phyloP scores from a whole-genome alignment of 2,329 filamentous ascomycete species.

The Neonectria magnoliae region DNA sequence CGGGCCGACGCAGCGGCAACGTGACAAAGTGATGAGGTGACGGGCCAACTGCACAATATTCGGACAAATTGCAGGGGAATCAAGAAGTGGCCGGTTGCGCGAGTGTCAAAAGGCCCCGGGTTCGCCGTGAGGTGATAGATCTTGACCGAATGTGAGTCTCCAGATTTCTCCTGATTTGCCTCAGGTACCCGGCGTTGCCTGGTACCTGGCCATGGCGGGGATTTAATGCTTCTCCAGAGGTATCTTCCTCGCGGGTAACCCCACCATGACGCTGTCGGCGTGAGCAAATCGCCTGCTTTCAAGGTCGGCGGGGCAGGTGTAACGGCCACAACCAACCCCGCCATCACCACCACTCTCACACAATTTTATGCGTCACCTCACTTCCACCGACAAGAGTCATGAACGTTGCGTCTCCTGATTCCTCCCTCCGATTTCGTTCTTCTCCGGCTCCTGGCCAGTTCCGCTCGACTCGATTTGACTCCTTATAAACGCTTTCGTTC shows the following conservation, averaged over 20 bases:
- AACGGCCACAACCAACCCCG: conserved; percentile 34
- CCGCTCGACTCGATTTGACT: conserved; percentile 14
- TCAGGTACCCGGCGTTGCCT: neutral
- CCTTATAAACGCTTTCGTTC: conserved; percentile 18
- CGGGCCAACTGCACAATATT: neutral
- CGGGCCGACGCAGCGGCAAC: neutral
- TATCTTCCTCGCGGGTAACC: conserved; percentile 26
- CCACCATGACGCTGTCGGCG: conserved; percentile 38
- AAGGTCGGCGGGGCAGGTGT: conserved; percentile 34
- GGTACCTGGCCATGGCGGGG: neutral
- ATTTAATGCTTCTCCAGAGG: neutral
- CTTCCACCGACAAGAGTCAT: conserved; percentile 36
- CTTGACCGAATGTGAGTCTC: neutral
- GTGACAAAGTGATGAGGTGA: neutral
- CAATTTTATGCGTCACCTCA: conserved; percentile 41
- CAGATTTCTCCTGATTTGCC: neutral
- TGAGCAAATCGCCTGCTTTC: conserved; percentile 33
- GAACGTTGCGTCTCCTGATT: conserved; percentile 32
- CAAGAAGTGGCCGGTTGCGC: neutral
- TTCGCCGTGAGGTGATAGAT: neutral
- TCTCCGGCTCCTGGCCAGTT: conserved; percentile 17
- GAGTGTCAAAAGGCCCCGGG: neutral
- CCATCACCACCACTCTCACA: conserved; percentile 33
- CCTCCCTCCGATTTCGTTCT: conserved; percentile 23
- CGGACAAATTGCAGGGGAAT: neutral